Percentiles rank a stretch among this genome's conserved stretches.
Evolutionary conservation across 805 yeast genomes (phyloP).

Genomic region (Millerago galiae): DNA sequence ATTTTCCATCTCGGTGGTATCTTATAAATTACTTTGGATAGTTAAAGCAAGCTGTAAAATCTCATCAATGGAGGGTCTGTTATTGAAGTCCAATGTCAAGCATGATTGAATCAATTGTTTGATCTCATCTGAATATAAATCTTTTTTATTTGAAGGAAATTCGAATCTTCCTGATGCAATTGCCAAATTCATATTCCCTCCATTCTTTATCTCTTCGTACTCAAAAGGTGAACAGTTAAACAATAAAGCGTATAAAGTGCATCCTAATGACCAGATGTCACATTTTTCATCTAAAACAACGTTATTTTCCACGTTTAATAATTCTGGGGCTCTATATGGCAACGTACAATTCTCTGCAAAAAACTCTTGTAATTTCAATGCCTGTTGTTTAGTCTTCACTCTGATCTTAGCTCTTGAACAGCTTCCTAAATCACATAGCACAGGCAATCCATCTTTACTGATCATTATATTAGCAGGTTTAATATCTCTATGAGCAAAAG

Average conservation of each 20-base stretch:
- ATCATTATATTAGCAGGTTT: slow-evolving; percentile 89
- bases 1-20: too few species aligned
- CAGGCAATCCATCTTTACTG: slow-evolving; percentile 66
- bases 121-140: slow-evolving; percentile 46
- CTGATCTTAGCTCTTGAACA: slow-evolving; percentile 55
- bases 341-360: slow-evolving; percentile 82
- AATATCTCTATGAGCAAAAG: slow-evolving; percentile 81
- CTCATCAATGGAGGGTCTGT: slow-evolving; percentile 60
- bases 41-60: slow-evolving; percentile 46
- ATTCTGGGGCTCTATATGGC: slow-evolving; percentile 87
- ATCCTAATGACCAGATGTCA: slow-evolving; percentile 92
- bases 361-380: slow-evolving; percentile 69
- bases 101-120: slow-evolving; percentile 54
- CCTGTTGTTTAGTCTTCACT: slow-evolving; percentile 57
- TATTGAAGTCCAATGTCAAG: slow-evolving; percentile 50
- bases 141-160: slow-evolving; percentile 21
- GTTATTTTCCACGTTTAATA: slow-evolving; percentile 69
- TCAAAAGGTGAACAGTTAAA: slow-evolving; percentile 86
- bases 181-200: slow-evolving; percentile 76
- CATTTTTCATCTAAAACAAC: slow-evolving; percentile 62
- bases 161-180: slow-evolving; percentile 46
- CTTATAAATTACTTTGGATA: slow-evolving; percentile 23
- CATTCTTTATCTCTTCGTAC: slow-evolving; percentile 69
- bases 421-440: slow-evolving; percentile 80
- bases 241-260: slow-evolving; percentile 69